Conservation (phyloP, 768 basidiomycete genomes). For the Agaricus sinodeliciosus region DNA sequence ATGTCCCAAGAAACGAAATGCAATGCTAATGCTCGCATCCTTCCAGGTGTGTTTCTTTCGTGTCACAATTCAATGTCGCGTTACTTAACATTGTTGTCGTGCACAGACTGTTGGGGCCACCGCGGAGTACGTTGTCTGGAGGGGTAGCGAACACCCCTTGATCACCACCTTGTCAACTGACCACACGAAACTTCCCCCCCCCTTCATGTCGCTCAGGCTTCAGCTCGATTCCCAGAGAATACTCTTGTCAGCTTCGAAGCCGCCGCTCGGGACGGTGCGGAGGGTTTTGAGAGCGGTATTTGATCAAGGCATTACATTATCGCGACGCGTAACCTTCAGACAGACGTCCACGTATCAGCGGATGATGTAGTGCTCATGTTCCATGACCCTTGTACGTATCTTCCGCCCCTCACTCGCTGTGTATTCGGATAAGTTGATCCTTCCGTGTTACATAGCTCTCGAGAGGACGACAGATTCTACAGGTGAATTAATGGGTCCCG, state of each 20-base stretch:
- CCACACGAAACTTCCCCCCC: not conserved
- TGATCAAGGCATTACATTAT: slow-evolving; percentile 27
- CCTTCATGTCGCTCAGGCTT: slow-evolving; percentile 47
- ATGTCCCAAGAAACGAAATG: slow-evolving; percentile 5
- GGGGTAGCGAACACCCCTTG: not conserved
- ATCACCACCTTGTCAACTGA: not conserved
- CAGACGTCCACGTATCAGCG: slow-evolving; percentile 92
- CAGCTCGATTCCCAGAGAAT: slow-evolving; percentile 85
- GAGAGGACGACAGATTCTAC: slow-evolving; percentile 76
- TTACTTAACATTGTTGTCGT: not conserved
- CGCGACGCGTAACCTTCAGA: slow-evolving; percentile 51
- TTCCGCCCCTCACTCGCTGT: slow-evolving; percentile 8
- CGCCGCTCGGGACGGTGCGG: slow-evolving; percentile 91
- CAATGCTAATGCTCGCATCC: slow-evolving; percentile 4
- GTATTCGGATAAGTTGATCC: slow-evolving; percentile 13
- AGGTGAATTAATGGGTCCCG: slow-evolving; percentile 31
- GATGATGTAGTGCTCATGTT: slow-evolving; percentile 92
- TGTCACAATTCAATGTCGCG: slow-evolving; percentile 2
- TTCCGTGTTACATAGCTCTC: slow-evolving; percentile 38
- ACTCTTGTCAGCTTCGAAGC: slow-evolving; percentile 92
- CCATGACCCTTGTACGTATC: slow-evolving; percentile 73
- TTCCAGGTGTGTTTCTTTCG: slow-evolving; percentile 25
- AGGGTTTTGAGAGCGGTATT: slow-evolving; percentile 97
- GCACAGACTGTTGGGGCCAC: slow-evolving; percentile 62
- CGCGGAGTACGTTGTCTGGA: slow-evolving; percentile 33